Conservation (phyloP, 2,329 filamentous ascomycete species). For the Aurifilum marmelostoma region DNA sequence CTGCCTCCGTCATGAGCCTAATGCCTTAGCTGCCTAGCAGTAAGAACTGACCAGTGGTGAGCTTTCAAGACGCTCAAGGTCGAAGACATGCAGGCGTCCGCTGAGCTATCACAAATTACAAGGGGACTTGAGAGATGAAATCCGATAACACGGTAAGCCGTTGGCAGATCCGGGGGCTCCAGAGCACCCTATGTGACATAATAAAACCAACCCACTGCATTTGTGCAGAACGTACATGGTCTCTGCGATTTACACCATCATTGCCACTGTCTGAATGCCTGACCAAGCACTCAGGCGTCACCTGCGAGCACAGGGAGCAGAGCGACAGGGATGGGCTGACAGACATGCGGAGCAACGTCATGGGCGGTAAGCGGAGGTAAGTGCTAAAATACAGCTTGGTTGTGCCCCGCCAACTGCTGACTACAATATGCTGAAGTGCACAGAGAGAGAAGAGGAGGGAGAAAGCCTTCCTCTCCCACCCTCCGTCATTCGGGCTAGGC, state of each 20-base stretch:
- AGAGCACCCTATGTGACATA: background rate
- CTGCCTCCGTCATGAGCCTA: background rate
- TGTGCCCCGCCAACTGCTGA: constrained; percentile 12
- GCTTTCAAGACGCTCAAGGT: constrained; percentile 3
- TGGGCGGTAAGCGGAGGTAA: constrained; percentile 20
- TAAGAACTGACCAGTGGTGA: background rate
- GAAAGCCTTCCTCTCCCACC: background rate
- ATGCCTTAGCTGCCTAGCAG: no score
- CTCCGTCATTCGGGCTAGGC: constrained; percentile 6
- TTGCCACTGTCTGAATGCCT: constrained; percentile 1
- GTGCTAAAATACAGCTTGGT: constrained; percentile 16
- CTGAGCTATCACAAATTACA: constrained; percentile 12
- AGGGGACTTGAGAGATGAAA: constrained; percentile 7
- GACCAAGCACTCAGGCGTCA: background rate
- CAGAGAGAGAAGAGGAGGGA: background rate
- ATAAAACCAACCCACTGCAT: background rate
- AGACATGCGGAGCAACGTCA: constrained; percentile 25
- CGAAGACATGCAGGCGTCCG: constrained; percentile 12
- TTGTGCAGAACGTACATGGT: background rate
- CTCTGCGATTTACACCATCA: background rate
- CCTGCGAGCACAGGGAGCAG: background rate
- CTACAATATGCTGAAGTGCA: background rate
- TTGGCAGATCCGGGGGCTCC: background rate
- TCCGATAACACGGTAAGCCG: constrained; percentile 17
- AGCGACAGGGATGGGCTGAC: constrained; percentile 13